These are phyloP conservation scores for Trichoderma koningii DNA, from an alignment of 2,329 filamentous ascomycete species.

Conservation along the genomic window DNA sequence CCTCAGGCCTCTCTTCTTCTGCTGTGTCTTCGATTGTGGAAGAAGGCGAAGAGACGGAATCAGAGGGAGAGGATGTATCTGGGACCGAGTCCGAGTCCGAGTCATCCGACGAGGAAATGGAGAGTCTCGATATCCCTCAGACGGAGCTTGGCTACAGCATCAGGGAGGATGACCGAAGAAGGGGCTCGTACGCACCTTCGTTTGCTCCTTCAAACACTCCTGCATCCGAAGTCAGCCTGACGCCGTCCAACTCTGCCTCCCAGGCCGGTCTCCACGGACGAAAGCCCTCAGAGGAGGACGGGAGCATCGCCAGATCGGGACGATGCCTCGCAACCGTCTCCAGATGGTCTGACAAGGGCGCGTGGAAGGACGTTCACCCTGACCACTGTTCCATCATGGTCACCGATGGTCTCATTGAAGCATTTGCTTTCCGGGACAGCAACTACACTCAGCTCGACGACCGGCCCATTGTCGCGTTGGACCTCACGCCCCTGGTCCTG, in stretches of 20 bases:
- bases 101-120: constrained; percentile 58
- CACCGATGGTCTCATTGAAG: constrained; percentile 61
- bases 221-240: constrained; percentile 62
- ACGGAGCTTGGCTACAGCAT: constrained; percentile 62
- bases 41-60: constrained; percentile 16
- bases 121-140: constrained; percentile 62
- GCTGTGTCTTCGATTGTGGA: constrained; percentile 18
- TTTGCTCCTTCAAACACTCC: constrained; percentile 48
- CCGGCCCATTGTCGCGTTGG: constrained; percentile 66
- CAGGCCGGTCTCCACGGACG: constrained; percentile 64
- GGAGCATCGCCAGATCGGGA: constrained; percentile 37
- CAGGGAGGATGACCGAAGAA: constrained; percentile 37
- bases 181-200: constrained; percentile 28
- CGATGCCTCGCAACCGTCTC: constrained; percentile 59
- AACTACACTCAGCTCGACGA: constrained; percentile 35
- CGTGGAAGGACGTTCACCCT: constrained; percentile 60
- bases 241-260: constrained; percentile 80
- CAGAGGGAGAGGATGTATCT: constrained; percentile 19
- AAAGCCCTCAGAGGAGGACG: constrained; percentile 42
- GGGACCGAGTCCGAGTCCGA: constrained; percentile 32
- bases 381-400: constrained; percentile 58
- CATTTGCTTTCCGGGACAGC: constrained; percentile 46
- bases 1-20: constrained; percentile 25
- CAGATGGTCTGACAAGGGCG: constrained; percentile 62
- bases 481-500: constrained; percentile 88